phyloP scores from a whole-genome alignment of 139 green algal genomes.

The Coelastrella sp. region DNA sequence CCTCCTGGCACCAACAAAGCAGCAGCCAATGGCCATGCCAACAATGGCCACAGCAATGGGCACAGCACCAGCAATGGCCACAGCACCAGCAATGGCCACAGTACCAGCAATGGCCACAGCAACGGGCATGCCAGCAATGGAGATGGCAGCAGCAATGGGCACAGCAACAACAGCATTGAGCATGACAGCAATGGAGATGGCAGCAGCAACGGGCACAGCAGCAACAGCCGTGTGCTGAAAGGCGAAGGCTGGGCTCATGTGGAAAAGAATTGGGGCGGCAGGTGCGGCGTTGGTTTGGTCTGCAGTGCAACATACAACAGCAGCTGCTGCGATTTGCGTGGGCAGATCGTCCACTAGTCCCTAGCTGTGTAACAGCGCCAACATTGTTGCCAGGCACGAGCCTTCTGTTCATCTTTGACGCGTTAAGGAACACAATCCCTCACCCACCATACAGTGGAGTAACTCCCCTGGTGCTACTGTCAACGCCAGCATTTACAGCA shows the following conservation, averaged over 20 bases:
- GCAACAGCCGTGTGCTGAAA: not conserved
- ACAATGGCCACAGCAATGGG: not conserved
- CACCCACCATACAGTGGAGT: no score
- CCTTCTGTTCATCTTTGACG: no score
- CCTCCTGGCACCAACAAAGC: not conserved
- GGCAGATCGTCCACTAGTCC: no score
- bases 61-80: not conserved
- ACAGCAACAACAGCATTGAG: not conserved
- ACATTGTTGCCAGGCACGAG: no score
- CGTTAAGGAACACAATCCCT: no score
- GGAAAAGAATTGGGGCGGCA: slow-evolving; percentile 39
- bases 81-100: not conserved
- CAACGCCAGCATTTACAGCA: not conserved
- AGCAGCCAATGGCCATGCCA: not conserved
- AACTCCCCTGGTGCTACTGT: no score
- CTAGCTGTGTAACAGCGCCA: no score
- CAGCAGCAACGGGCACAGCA: not conserved
- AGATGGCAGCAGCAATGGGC: not conserved
- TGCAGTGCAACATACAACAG: not conserved
- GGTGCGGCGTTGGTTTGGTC: not conserved
- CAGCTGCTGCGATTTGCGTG: not conserved
- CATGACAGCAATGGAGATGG: not conserved
- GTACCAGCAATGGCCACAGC: not conserved
- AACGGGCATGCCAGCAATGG: not conserved
- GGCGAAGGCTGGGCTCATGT: slow-evolving; percentile 14